Evolutionary conservation across 768 basidiomycete genomes (phyloP), one percentile per base, ranked within the genome.

Genomic region (Cyclocybe cylindracea): DNA sequence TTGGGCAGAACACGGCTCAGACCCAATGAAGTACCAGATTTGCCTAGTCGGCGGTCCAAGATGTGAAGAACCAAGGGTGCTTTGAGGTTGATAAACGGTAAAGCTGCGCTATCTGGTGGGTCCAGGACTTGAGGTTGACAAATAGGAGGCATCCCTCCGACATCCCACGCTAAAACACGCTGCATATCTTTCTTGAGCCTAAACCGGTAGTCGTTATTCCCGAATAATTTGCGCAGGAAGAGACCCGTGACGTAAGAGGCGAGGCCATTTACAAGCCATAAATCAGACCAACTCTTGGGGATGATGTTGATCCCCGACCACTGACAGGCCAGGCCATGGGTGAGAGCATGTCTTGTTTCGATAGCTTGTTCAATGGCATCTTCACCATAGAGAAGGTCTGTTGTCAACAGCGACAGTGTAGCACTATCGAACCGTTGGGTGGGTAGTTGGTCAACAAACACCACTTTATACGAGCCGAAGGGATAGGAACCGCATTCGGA

Each of bases 231-330:
- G 51, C 87, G 83, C 61, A 95, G 73, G 73, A 91, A 98, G 38
- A 94, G 78, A 8, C 89, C 88, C 5, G 91, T 89, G 64, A 98
- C 89, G 65, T 98, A 94, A 11, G 94, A 77, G 7, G 92, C 88
- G 41, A 99, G 75, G 1, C 95, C 97, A 61, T 96, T 94, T 51
- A 95, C 86, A n/a, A 99, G 83, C 97, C 97, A 99, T 19, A 86
- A 82, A 68, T 99, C 97, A 10, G 93, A 89, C 83, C 91, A 92
- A 29, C 86, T 81, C 73, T 93, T 94, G 46, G 89, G 94, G 51
- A 94, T 86, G 61, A 99, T 93, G 69, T 98, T 96, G 69, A 99
- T 85, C 24, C 97, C 95, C 49, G 91, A 79, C 97, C 97, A 99
- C 69, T 99, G 97, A 56, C 86, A 91, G 7, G 94, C 95, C 33